Conservation (phyloP, 805 yeast genomes). For the Wickerhamomyces chaumierensis region DNA sequence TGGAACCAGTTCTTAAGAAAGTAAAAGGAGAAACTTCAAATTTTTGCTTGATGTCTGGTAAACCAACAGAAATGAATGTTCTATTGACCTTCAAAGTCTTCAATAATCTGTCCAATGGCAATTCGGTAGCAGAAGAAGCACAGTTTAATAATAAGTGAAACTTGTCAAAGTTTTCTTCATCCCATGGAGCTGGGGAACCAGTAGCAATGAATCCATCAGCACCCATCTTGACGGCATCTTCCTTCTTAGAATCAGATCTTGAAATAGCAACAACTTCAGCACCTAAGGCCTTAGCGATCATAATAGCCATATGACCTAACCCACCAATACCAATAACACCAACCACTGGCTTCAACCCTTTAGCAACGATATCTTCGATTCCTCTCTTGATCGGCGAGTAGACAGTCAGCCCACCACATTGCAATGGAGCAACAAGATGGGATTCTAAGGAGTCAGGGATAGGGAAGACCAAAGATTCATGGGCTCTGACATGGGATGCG, state of each 20-base stretch:
- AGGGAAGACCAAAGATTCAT: conserved; percentile 51
- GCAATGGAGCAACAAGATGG: conserved; percentile 54
- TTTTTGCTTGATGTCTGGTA: conserved; percentile 38
- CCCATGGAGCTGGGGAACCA: conserved; percentile 34
- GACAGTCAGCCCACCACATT: conserved; percentile 72
- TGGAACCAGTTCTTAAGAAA: conserved; percentile 37
- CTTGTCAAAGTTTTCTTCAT: conserved; percentile 17
- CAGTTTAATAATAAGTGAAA: conserved; percentile 39
- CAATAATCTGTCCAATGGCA: conserved; percentile 38
- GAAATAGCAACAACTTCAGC: conserved; percentile 50
- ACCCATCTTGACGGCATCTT: conserved; percentile 37
- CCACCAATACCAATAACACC: conserved; percentile 51
- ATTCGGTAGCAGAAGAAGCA: conserved; percentile 31
- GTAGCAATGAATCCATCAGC: conserved; percentile 47
- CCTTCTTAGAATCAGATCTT: conserved; percentile 35
- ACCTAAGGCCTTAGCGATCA: conserved; percentile 49
- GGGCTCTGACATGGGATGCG: conserved; percentile 52
- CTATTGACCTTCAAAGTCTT: conserved; percentile 45
- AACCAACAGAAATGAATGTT: conserved; percentile 52
- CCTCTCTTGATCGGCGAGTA: conserved; percentile 52
- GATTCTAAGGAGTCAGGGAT: conserved; percentile 45
- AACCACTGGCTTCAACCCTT: conserved; percentile 25
- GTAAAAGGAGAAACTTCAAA: conserved; percentile 35
- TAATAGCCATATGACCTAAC: conserved; percentile 43
- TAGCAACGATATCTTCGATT: conserved; percentile 12